phyloP scores from a whole-genome alignment of 1,284 basidiomycete species.

The Pulveroboletus sp. region DNA sequence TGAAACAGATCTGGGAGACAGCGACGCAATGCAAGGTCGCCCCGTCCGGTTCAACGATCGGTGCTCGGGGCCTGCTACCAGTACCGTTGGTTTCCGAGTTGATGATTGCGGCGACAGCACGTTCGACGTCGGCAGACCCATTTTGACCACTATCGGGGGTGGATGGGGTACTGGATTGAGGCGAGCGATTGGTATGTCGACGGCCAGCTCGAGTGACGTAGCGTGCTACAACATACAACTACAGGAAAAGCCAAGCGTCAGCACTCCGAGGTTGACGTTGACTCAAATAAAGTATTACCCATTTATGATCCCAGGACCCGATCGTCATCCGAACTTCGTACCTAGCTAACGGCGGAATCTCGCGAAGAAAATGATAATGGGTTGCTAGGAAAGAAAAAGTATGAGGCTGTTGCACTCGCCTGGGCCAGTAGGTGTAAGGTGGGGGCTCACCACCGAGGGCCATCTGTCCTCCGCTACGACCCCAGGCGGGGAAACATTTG shows the following conservation, averaged over 20 bases:
- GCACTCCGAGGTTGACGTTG: neutral
- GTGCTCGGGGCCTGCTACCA: slow-evolving; percentile 18
- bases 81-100: slow-evolving; percentile 21
- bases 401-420: neutral
- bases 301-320: slow-evolving; percentile 83
- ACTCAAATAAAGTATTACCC: slow-evolving; percentile 53
- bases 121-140: slow-evolving; percentile 17
- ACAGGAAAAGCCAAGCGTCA: slow-evolving; percentile 1
- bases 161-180: slow-evolving; percentile 8
- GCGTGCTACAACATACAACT: slow-evolving; percentile 37
- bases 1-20: slow-evolving; percentile 73
- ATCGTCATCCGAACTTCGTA: slow-evolving; percentile 74
- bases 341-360: slow-evolving; percentile 71
- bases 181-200: neutral
- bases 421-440: neutral
- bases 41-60: slow-evolving; percentile 53
- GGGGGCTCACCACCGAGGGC: slow-evolving; percentile 60
- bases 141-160: slow-evolving; percentile 13
- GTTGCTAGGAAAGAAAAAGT: slow-evolving; percentile 47
- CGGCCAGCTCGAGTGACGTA: slow-evolving; percentile 29
- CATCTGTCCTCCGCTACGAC: slow-evolving; percentile 66
- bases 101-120: slow-evolving; percentile 40
- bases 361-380: slow-evolving; percentile 74
- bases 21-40: slow-evolving; percentile 67
- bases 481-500: slow-evolving; percentile 62